A percentile compares a stretch with the other conserved stretches of the same genome.
phyloP scores from a whole-genome alignment of 1,139 yeast species.

The Sugiyamaella neomexicana region DNA sequence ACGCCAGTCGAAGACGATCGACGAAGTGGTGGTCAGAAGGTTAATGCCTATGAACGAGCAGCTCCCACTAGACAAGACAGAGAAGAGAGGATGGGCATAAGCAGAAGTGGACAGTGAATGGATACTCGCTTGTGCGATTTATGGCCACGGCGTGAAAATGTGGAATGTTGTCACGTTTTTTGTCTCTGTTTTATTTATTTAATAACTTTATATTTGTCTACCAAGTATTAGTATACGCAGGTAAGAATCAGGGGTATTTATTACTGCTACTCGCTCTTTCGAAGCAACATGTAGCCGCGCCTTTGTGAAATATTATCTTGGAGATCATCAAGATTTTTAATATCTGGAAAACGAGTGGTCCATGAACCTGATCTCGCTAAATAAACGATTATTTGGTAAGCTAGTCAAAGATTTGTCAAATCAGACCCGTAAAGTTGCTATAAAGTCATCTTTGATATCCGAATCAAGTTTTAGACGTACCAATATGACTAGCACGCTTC shows the following conservation, averaged over 20 bases:
- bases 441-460: neutral
- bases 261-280: neutral
- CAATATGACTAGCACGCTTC: conserved; percentile 7
- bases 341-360: neutral
- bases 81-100: conserved; percentile 9
- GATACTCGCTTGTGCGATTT: neutral
- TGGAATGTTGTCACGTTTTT: no score
- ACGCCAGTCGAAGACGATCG: neutral
- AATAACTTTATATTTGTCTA: neutral
- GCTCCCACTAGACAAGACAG: conserved; percentile 4
- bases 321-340: neutral
- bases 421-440: neutral
- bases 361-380: conserved; percentile 4
- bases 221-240: neutral
- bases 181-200: neutral
- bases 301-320: neutral
- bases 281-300: conserved; percentile 2
- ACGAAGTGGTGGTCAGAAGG: neutral
- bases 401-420: neutral
- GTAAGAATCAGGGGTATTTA: conserved; percentile 3
- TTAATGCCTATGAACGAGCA: neutral
- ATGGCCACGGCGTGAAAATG: no score
- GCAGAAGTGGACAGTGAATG: conserved; percentile 7
- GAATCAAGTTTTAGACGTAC: neutral
- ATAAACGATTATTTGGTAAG: conserved; percentile 1